A percentile compares a stretch with the other conserved stretches of the same genome.
Conservation (phyloP, 2,329 filamentous ascomycete species). For the Alternaria arborescens region DNA sequence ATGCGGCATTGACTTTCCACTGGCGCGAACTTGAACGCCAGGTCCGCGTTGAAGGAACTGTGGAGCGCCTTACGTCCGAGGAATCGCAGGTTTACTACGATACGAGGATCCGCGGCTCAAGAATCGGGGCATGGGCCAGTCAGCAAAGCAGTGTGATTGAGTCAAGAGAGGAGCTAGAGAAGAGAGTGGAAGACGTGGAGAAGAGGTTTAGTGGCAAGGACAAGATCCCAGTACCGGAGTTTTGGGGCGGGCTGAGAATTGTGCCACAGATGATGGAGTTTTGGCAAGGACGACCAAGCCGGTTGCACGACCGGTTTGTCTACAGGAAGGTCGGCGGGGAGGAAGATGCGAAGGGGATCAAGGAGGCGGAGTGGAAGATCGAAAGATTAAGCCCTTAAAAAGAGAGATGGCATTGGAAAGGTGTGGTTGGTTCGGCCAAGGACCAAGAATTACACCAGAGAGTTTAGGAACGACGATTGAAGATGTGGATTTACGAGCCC, state of each 20-base stretch:
- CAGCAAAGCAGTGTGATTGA: conserved; percentile 80
- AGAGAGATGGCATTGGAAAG: not conserved
- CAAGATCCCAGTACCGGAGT: conserved; percentile 86
- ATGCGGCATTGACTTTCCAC: conserved; percentile 87
- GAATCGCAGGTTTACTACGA: conserved; percentile 76
- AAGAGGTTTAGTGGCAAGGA: conserved; percentile 76
- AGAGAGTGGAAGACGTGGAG: conserved; percentile 79
- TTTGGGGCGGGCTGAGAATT: conserved; percentile 92
- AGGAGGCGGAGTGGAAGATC: conserved; percentile 65
- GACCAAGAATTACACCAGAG: not conserved
- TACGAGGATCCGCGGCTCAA: conserved; percentile 76
- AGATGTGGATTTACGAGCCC: not conserved
- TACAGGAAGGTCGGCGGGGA: conserved; percentile 70
- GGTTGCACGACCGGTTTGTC: conserved; percentile 91
- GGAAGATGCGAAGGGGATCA: conserved; percentile 16
- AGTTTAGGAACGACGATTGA: not conserved
- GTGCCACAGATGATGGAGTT: conserved; percentile 91
- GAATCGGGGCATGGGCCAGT: conserved; percentile 93
- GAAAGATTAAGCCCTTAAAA: conserved; percentile 75
- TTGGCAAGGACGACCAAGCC: conserved; percentile 89
- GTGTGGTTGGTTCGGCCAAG: not conserved
- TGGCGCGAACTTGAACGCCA: conserved; percentile 89
- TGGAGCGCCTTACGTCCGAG: conserved; percentile 70
- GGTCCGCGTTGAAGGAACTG: conserved; percentile 83
- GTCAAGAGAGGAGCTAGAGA: conserved; percentile 76